These are phyloP conservation scores for Boletus reticulatus DNA, from an alignment of 768 basidiomycete species.

Conservation along the genomic window DNA sequence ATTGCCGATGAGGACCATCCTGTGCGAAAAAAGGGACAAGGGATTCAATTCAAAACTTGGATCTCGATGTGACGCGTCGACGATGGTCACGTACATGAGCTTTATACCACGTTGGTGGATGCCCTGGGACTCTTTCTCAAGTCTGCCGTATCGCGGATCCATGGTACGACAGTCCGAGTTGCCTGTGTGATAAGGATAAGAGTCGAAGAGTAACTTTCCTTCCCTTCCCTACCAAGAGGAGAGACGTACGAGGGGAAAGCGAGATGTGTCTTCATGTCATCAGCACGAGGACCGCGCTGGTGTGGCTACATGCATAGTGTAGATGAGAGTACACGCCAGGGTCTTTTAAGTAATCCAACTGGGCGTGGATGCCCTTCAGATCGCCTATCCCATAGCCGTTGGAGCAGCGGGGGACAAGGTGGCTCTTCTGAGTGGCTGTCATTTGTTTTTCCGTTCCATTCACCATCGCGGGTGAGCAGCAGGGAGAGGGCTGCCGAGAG, in stretches of 20 bases:
- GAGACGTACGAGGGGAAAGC: no score
- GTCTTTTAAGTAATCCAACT: slow-evolving; percentile 38
- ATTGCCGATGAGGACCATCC: slow-evolving; percentile 78
- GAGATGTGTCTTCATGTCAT: no score
- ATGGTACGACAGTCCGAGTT: slow-evolving; percentile 46
- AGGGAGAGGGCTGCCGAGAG: slow-evolving; percentile 14
- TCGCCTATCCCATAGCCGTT: slow-evolving; percentile 42
- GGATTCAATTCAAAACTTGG: not conserved
- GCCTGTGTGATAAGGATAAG: slow-evolving; percentile 9
- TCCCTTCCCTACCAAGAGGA: no score
- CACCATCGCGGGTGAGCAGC: not conserved
- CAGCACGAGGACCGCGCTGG: no score
- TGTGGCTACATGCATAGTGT: slow-evolving; percentile 16
- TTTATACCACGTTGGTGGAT: slow-evolving; percentile 67
- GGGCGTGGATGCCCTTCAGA: slow-evolving; percentile 26
- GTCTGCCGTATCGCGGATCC: slow-evolving; percentile 66
- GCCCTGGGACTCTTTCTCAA: slow-evolving; percentile 52
- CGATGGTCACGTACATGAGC: slow-evolving; percentile 48
- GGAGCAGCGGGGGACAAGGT: slow-evolving; percentile 43
- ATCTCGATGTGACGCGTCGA: slow-evolving; percentile 17
- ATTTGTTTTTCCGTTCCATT: slow-evolving; percentile 1
- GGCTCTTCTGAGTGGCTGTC: slow-evolving; percentile 11
- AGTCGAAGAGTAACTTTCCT: slow-evolving; percentile 1
- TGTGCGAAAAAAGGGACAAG: slow-evolving; percentile 24
- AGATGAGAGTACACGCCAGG: slow-evolving; percentile 57